These are phyloP conservation scores for Tylopilus cervinicoccineus DNA, from an alignment of 768 basidiomycete genomes.

Conservation along the genomic window DNA sequence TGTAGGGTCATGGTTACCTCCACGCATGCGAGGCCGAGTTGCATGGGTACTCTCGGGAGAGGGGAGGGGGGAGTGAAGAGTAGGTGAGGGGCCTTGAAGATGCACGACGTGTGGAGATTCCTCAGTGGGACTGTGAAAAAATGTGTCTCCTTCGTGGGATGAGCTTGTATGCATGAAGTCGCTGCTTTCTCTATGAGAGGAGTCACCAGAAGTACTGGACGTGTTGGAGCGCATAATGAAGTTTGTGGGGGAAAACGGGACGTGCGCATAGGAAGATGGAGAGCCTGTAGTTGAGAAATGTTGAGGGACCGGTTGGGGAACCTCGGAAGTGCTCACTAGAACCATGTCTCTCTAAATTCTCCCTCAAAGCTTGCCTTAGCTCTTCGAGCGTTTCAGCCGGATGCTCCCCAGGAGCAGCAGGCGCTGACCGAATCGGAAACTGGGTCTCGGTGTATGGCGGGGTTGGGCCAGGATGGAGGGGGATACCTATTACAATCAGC, in stretches of 20 bases:
- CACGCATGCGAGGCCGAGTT: background rate
- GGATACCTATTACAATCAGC: background rate
- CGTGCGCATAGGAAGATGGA: background rate
- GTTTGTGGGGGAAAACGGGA: background rate
- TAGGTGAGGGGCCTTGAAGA: background rate
- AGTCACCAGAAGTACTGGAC: constrained; percentile 6
- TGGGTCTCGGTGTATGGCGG: constrained; percentile 20
- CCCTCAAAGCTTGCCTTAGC: constrained; percentile 14
- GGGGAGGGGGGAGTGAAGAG: background rate
- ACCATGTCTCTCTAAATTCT: constrained; percentile 4
- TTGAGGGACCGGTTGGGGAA: background rate
- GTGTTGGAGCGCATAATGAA: background rate
- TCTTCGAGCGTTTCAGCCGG: constrained; percentile 21
- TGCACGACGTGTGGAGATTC: background rate
- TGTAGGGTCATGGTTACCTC: background rate
- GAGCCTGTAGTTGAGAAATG: background rate
- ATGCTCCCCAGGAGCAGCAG: constrained; percentile 1
- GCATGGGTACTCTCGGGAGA: constrained; percentile 2
- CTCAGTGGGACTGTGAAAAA: constrained; percentile 36
- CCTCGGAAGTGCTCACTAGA: background rate
- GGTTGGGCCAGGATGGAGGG: constrained; percentile 19
- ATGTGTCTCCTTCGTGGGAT: background rate
- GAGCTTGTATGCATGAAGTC: background rate
- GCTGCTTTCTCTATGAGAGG: constrained; percentile 2
- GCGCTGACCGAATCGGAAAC: background rate